These are phyloP conservation scores for Iberis amara DNA, from an alignment of 441 rosid genomes.

Conservation along the genomic window DNA sequence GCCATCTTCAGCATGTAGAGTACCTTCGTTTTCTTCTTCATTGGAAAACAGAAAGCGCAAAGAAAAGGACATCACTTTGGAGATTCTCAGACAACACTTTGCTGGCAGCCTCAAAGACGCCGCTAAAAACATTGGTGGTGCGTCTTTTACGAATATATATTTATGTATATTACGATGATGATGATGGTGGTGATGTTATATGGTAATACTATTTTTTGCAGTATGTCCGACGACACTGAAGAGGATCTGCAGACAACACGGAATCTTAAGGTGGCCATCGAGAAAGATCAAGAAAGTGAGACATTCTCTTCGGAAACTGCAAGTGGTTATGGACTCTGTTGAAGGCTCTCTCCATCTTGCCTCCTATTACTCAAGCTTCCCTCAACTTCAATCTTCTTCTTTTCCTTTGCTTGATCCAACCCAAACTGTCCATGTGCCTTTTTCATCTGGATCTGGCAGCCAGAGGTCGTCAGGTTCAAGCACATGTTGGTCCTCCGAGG, in stretches of 20 bases:
- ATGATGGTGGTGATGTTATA: not conserved
- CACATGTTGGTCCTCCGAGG: conserved; percentile 41
- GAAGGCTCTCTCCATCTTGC: conserved; percentile 61
- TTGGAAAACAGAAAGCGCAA: conserved; percentile 38
- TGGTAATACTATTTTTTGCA: conserved; percentile 29
- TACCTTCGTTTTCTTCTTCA: conserved; percentile 31
- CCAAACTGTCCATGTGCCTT: conserved; percentile 34
- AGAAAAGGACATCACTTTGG: conserved; percentile 66
- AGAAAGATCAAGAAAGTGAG: conserved; percentile 86
- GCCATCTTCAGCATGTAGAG: conserved; percentile 47
- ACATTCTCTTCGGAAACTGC: conserved; percentile 68
- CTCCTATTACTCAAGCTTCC: conserved; percentile 73
- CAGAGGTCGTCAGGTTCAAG: conserved; percentile 60
- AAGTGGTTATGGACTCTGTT: conserved; percentile 69
- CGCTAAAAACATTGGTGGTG: conserved; percentile 79
- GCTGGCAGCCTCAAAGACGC: conserved; percentile 91
- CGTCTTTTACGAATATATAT: conserved; percentile 17
- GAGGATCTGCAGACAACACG: conserved; percentile 84
- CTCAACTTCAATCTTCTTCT: conserved; percentile 47
- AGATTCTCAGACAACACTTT: conserved; percentile 64
- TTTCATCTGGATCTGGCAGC: conserved; percentile 56
- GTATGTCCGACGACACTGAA: conserved; percentile 86
- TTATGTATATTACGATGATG: not conserved
- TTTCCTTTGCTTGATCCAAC: conserved; percentile 40
- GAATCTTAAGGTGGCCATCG: conserved; percentile 85